Percentiles rank a stretch among this genome's conserved stretches.
Evolutionary conservation across 768 basidiomycete genomes (phyloP).

Genomic region (Termitomyces sp.): DNA sequence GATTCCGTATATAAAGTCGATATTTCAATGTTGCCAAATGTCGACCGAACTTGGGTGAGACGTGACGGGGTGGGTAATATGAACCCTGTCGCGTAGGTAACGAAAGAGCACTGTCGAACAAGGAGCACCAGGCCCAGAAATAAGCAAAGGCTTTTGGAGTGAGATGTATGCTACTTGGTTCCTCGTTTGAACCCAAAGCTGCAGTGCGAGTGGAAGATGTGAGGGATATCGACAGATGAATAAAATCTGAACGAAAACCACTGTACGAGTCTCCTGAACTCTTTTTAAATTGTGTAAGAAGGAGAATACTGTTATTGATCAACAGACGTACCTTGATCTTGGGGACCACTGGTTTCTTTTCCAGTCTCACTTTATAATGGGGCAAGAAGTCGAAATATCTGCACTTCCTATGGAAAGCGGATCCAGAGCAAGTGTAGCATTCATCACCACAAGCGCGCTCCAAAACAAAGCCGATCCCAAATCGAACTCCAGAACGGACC

Average conservation of each 20-base stretch:
- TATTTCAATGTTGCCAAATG: conserved; percentile 93
- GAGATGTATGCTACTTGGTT: conserved; percentile 73
- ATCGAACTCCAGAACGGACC: conserved; percentile 76
- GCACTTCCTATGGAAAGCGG: conserved; percentile 70
- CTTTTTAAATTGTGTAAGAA: conserved; percentile 18
- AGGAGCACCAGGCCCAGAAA: conserved; percentile 89
- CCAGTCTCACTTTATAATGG: conserved; percentile 70
- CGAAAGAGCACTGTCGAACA: conserved; percentile 75
- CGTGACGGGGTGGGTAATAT: conserved; percentile 62
- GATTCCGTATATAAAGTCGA: conserved; percentile 64
- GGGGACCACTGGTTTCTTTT: conserved; percentile 38
- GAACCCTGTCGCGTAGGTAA: conserved; percentile 87
- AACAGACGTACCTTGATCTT: conserved; percentile 43
- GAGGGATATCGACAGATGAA: conserved; percentile 87
- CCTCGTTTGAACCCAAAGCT: conserved; percentile 11
- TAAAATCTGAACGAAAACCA: conserved; percentile 89
- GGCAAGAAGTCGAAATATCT: conserved; percentile 75
- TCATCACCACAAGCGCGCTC: conserved; percentile 77
- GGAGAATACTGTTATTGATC: not conserved
- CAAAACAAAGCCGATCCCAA: conserved; percentile 77
- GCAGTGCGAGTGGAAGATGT: conserved; percentile 48
- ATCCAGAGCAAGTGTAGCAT: conserved; percentile 56
- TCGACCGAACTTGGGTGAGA: conserved; percentile 82
- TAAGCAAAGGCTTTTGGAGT: conserved; percentile 81
- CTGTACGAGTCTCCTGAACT: conserved; percentile 67